Evolutionary conservation across 1,284 basidiomycete genomes (phyloP), one percentile per base, ranked within the genome.

Genomic region (Cryptococcus sp.): DNA sequence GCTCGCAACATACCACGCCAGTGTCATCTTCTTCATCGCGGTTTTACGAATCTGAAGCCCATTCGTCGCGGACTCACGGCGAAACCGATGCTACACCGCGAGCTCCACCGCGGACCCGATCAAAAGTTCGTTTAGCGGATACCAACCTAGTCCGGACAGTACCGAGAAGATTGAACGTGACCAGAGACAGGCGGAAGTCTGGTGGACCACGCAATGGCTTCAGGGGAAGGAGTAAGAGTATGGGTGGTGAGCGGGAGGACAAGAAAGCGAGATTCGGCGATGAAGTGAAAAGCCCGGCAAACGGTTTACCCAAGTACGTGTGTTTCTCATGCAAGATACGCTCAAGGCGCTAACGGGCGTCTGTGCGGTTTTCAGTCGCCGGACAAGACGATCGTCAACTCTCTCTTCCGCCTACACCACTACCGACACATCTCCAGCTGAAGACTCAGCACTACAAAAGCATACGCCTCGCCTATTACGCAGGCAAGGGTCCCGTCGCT

Each of bases 41-140:
- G 25, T 50, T 54, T 19, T 52, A 87, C 1, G 86, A 88, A 45
- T 22, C 22, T 6, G 42, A 22, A 8, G 22, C n/a, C 22, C 42
- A 11, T 11, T 22, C 42, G 2, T 45, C 42, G 3, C 42, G 42
- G 15, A 45, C 42, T n/a, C 42, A 11, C 15, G 42, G 42, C 10
- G 69, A 71, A 16, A 27, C 53, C 0, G 69, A 71, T n/a, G 60
- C 60, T 1, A 76, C 72, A 1, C 72, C 74, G 17, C 61, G 61
- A 48, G 68, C 73, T 1, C 46, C 42, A 2, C 61, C 58, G 16
- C 58, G 62, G 10, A 64, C 30, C 30, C 47, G 64, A 17, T 61
- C 63, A 5, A 49, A 58, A 41, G 62, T 57, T 7, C 52, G 57
- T 22, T 39, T 58, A 3, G 56, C 59, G 11, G 58, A 55, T 35